Conservation (phyloP, 1,284 basidiomycete species). For the Cerrena zonata region DNA sequence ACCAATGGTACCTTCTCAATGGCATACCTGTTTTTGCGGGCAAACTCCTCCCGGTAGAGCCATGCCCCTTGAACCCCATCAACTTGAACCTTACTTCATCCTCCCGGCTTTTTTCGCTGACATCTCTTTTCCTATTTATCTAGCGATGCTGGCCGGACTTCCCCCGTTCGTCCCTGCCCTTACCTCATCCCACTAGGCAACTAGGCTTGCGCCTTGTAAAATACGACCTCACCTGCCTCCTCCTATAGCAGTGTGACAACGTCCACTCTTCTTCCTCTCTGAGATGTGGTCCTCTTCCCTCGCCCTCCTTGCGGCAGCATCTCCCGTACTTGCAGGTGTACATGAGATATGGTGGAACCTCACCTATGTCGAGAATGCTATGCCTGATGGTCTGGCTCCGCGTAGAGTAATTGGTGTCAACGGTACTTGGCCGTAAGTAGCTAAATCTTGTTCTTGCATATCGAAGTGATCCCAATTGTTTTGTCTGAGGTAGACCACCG, state of each 20-base stretch:
- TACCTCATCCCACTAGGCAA: neutral
- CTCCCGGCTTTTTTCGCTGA: neutral
- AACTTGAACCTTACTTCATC: no score
- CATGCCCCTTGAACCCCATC: neutral
- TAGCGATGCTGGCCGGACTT: neutral
- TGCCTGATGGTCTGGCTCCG: constrained; percentile 70
- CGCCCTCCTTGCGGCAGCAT: constrained; percentile 24
- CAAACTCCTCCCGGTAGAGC: neutral
- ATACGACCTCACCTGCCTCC: neutral
- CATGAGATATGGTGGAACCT: constrained; percentile 79
- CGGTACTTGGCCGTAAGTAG: constrained; percentile 81
- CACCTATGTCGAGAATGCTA: constrained; percentile 63
- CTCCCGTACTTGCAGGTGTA: constrained; percentile 47
- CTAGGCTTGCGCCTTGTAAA: neutral
- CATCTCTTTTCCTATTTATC: constrained; percentile 1
- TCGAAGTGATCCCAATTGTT: neutral
- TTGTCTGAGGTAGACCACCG: constrained; percentile 53
- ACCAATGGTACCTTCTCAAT: no score
- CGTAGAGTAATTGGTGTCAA: constrained; percentile 84
- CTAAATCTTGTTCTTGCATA: neutral
- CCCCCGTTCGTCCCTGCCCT: constrained; percentile 3
- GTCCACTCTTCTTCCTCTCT: constrained; percentile 4
- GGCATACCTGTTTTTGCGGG: no score
- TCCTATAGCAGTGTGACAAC: constrained; percentile 1
- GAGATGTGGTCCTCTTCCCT: constrained; percentile 26